Percentiles rank a stretch among this genome's conserved stretches.
phyloP scores from a whole-genome alignment of 331 rosid genomes.

The Cydonia oblonga region DNA sequence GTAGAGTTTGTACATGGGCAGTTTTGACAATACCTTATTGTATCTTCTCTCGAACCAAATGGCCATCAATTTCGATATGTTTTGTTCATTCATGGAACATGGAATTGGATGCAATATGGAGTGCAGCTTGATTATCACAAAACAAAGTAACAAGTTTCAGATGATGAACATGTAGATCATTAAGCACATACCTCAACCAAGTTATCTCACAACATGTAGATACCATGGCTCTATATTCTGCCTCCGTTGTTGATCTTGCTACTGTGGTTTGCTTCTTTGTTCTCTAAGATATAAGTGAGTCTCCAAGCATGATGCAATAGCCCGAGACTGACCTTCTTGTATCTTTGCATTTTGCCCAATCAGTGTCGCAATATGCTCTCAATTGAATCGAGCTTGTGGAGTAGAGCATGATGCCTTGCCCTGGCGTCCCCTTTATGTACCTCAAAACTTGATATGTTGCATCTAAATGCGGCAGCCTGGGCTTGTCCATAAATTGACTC shows the following conservation, averaged over 20 bases:
- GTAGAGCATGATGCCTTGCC: not conserved
- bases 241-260: not conserved
- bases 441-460: not conserved
- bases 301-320: not conserved
- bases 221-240: not conserved
- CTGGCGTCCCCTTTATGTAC: not conserved
- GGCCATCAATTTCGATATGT: no score
- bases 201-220: not conserved
- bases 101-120: not conserved
- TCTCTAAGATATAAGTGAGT: not conserved
- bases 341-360: not conserved
- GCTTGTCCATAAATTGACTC: not conserved
- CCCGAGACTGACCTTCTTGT: not conserved
- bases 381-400: rapidly evolving
- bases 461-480: rapidly evolving
- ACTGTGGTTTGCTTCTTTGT: not conserved
- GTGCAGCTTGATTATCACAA: not conserved
- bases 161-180: rapidly evolving
- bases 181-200: not conserved
- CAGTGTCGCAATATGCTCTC: not conserved
- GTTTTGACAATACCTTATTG: no score
- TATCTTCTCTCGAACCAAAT: no score
- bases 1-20: no score
- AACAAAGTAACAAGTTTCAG: rapidly evolving
- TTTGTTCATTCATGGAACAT: no score